Evolutionary conservation across 1,284 basidiomycete genomes (phyloP).

Genomic region (Malassezia psittaci): DNA sequence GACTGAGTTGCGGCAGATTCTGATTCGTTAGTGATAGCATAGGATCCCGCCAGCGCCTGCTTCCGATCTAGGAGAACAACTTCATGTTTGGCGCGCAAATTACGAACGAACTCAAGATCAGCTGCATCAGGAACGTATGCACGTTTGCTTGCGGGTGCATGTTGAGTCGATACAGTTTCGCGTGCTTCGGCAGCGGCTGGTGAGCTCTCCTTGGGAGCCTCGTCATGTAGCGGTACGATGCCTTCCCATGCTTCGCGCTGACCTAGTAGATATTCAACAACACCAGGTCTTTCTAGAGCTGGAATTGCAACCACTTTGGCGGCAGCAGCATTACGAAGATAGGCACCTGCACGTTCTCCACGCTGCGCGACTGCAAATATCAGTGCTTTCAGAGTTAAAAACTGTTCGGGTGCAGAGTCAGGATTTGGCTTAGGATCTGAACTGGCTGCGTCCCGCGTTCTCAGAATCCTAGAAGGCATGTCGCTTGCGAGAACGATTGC

Average conservation of each 20-base stretch:
- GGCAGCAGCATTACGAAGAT: conserved; percentile 33
- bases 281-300: conserved; percentile 29
- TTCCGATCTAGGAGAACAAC: conserved; percentile 32
- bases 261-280: conserved; percentile 38
- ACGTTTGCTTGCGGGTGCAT: conserved; percentile 20
- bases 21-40: not conserved
- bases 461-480: conserved; percentile 20
- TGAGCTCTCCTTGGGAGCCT: not conserved
- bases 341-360: conserved; percentile 34
- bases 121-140: conserved; percentile 33
- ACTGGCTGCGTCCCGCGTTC: conserved; percentile 9
- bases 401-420: conserved; percentile 22
- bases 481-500: conserved; percentile 5
- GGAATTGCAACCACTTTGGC: conserved; percentile 31
- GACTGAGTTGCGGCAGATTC: not conserved
- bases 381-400: conserved; percentile 33
- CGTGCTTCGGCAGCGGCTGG: not conserved
- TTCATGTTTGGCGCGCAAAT: conserved; percentile 28
- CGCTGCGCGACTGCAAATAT: conserved; percentile 35
- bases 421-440: conserved; percentile 15
- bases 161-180: not conserved
- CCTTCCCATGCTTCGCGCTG: conserved; percentile 33
- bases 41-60: conserved; percentile 28
- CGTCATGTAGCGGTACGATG: conserved; percentile 13
- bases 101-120: conserved; percentile 43